Conservation (phyloP, 768 basidiomycete species). For the Podaxis rugospora region DNA sequence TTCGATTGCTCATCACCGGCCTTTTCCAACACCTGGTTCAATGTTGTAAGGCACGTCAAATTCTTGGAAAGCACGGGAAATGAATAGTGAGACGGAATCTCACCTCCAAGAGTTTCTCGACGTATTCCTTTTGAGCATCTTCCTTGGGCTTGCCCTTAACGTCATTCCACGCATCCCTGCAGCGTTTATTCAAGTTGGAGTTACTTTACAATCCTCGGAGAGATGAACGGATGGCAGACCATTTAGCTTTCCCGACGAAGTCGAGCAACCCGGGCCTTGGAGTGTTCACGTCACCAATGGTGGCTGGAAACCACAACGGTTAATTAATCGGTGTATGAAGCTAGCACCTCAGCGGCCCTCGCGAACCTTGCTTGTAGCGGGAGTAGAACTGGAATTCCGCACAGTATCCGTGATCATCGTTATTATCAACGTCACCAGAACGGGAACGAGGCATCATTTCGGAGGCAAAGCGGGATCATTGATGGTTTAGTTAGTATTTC, state of each 20-base stretch:
- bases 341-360: not conserved
- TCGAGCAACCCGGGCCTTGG: constrained; percentile 72
- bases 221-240: constrained; percentile 39
- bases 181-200: not conserved
- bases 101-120: constrained; percentile 69
- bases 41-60: constrained; percentile 9
- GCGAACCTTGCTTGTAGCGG: constrained; percentile 86
- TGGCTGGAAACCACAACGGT: constrained; percentile 40
- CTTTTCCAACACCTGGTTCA: constrained; percentile 50
- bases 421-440: not conserved
- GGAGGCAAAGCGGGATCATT: not conserved
- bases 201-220: not conserved
- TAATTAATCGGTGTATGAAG: too few species aligned
- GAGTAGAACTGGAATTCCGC: constrained; percentile 74
- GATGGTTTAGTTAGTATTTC: too few species aligned
- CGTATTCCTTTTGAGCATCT: constrained; percentile 69
- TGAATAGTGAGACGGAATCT: constrained; percentile 13
- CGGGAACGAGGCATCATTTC: constrained; percentile 2
- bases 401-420: not conserved
- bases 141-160: constrained; percentile 72
- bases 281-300: constrained; percentile 66
- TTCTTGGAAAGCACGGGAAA: constrained; percentile 1
- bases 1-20: constrained; percentile 48
- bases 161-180: constrained; percentile 82
- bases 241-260: constrained; percentile 87